These are phyloP conservation scores for Xylaria hypoxylon DNA, from an alignment of 2,329 filamentous ascomycete genomes.

Conservation along the genomic window DNA sequence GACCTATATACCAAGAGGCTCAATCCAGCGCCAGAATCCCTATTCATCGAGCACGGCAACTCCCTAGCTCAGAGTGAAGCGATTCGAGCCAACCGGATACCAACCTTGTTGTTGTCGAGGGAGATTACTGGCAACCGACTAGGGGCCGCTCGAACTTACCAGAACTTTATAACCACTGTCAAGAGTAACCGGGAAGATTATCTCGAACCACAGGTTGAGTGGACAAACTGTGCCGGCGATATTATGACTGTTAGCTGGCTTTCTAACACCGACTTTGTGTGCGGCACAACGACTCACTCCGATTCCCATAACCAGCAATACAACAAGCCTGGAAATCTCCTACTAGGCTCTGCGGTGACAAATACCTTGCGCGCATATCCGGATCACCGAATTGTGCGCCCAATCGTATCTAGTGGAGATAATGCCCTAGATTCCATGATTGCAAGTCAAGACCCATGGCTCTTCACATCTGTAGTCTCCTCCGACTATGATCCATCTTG, in stretches of 20 bases:
- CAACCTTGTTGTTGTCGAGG: constrained; percentile 60
- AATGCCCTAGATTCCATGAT: constrained; percentile 69
- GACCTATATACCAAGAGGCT: constrained; percentile 51
- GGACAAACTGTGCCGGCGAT: constrained; percentile 72
- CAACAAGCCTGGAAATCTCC: constrained; percentile 72
- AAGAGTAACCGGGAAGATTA: constrained; percentile 62
- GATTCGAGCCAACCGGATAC: constrained; percentile 50
- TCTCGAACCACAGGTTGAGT: constrained; percentile 64
- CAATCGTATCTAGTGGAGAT: constrained; percentile 63
- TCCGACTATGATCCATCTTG: constrained; percentile 65
- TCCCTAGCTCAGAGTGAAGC: constrained; percentile 46
- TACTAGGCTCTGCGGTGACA: constrained; percentile 62
- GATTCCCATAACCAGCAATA: constrained; percentile 74
- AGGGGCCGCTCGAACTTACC: constrained; percentile 55
- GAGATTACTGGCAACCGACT: constrained; percentile 61
- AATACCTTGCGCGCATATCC: constrained; percentile 63
- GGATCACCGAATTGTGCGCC: constrained; percentile 68
- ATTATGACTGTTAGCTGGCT: constrained; percentile 70
- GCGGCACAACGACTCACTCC: constrained; percentile 71
- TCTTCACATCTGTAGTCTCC: constrained; percentile 72
- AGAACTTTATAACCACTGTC: constrained; percentile 61
- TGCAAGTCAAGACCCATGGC: constrained; percentile 70
- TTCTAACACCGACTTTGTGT: constrained; percentile 65
- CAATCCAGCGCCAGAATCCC: constrained; percentile 37
- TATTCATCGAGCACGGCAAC: constrained; percentile 52